Evolutionary conservation across 1,284 basidiomycete species (phyloP).

Genomic region (Pseudozyma hubeiensis): DNA sequence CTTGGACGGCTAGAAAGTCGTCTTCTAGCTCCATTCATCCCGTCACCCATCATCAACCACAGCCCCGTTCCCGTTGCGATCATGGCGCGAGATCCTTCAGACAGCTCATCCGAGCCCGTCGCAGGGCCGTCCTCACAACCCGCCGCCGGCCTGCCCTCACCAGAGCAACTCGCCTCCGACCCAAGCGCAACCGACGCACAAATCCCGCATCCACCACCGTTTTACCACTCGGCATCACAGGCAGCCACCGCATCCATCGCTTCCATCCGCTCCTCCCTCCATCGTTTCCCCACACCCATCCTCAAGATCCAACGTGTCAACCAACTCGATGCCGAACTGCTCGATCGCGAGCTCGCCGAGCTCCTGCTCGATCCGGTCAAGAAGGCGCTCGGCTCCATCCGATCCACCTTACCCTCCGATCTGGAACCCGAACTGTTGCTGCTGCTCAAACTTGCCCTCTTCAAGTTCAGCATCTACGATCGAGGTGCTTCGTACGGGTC

Average conservation of each 20-base stretch:
- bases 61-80: neutral
- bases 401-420: slow-evolving; percentile 76
- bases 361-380: slow-evolving; percentile 85
- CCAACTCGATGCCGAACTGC: slow-evolving; percentile 89
- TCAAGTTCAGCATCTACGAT: slow-evolving; percentile 86
- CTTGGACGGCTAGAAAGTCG: neutral
- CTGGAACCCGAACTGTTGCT: slow-evolving; percentile 85
- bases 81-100: slow-evolving; percentile 20
- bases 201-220: slow-evolving; percentile 38
- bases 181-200: slow-evolving; percentile 39
- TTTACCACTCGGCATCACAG: slow-evolving; percentile 56
- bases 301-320: slow-evolving; percentile 75
- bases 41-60: neutral
- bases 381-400: slow-evolving; percentile 73
- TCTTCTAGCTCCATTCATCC: no score
- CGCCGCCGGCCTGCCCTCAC: slow-evolving; percentile 25
- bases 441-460: slow-evolving; percentile 80
- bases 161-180: slow-evolving; percentile 24
- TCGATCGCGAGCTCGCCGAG: slow-evolving; percentile 88
- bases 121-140: slow-evolving; percentile 27
- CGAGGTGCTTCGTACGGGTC: slow-evolving; percentile 88
- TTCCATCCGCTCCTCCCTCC: slow-evolving; percentile 52
- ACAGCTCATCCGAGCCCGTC: slow-evolving; percentile 8
- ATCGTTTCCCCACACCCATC: slow-evolving; percentile 61
- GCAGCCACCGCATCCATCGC: slow-evolving; percentile 50